A percentile compares a stretch with the other conserved stretches of the same genome.
These are phyloP conservation scores for Picea glauca DNA, from an alignment of 75 land plant species.

Conservation along the genomic window DNA sequence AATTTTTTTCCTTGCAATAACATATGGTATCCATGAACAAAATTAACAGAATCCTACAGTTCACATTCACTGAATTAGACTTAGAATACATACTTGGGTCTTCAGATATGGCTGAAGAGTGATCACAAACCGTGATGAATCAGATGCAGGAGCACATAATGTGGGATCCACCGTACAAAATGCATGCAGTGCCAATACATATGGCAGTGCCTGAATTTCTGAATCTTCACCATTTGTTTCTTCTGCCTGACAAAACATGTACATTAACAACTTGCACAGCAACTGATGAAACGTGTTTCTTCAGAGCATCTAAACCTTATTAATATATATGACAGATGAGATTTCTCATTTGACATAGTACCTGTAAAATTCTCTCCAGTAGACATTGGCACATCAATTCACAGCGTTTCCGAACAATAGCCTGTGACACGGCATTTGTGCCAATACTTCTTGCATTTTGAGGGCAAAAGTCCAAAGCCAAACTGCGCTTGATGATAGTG, in stretches of 20 bases:
- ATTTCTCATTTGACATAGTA: slow-evolving; percentile 8
- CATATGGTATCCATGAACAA: not conserved
- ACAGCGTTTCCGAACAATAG: slow-evolving; percentile 84
- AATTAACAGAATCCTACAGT: not conserved
- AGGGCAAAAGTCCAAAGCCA: slow-evolving; percentile 86
- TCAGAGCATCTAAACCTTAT: slow-evolving; percentile 1
- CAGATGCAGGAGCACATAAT: slow-evolving; percentile 88
- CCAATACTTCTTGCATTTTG: slow-evolving; percentile 80
- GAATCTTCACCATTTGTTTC: slow-evolving; percentile 62
- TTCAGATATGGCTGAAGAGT: slow-evolving; percentile 96
- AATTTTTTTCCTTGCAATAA: not conserved
- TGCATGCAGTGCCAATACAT: slow-evolving; percentile 87
- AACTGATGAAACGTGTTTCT: not conserved
- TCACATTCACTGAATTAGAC: not conserved
- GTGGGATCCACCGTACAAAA: slow-evolving; percentile 96
- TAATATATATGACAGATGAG: not conserved
- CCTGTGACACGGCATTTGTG: slow-evolving; percentile 57
- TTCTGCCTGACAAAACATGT: slow-evolving; percentile 61
- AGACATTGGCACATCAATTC: slow-evolving; percentile 97
- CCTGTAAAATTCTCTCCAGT: slow-evolving; percentile 92
- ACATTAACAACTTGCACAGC: not conserved
- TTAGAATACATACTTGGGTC: slow-evolving; percentile 56
- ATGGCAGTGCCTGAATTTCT: slow-evolving; percentile 77
- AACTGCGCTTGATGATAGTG: slow-evolving; percentile 81
- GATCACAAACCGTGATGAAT: slow-evolving; percentile 94